phyloP scores from a whole-genome alignment of 169 alveolate species.

The Babesia sp. region DNA sequence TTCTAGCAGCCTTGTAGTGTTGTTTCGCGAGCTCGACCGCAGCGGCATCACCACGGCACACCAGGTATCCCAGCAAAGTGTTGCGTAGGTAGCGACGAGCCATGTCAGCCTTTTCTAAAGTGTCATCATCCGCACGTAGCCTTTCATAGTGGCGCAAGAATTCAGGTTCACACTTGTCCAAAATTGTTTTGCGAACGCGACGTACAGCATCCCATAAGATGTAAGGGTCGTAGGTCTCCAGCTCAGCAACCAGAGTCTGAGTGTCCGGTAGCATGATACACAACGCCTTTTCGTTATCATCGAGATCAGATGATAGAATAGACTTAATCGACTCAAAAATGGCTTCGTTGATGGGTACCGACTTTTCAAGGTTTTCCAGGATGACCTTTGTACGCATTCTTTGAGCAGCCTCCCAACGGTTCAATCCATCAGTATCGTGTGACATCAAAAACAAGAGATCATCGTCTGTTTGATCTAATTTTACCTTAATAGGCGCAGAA shows the following conservation, averaged over 20 bases:
- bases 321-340: conserved; percentile 31
- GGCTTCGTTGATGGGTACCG: conserved; percentile 11
- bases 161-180: conserved; percentile 16
- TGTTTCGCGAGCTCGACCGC: conserved; percentile 55
- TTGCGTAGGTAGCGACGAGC: conserved; percentile 62
- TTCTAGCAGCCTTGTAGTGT: conserved; percentile 39
- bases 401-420: conserved; percentile 72
- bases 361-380: conserved; percentile 5
- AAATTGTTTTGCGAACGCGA: conserved; percentile 24
- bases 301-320: conserved; percentile 36
- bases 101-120: conserved; percentile 62
- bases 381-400: conserved; percentile 46
- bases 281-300: conserved; percentile 62
- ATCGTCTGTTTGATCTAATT: conserved; percentile 78
- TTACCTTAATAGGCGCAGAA: conserved; percentile 89
- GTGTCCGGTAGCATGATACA: conserved; percentile 64
- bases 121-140: conserved; percentile 35
- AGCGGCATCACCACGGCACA: conserved; percentile 30
- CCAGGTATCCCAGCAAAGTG: conserved; percentile 56
- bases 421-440: conserved; percentile 86
- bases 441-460: conserved; percentile 84
- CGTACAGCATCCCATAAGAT: conserved; percentile 16
- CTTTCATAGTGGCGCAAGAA: conserved; percentile 34
- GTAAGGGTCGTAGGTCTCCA: conserved; percentile 62
- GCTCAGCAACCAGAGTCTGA: conserved; percentile 51